Base-by-base conservation (phyloP, 345 rosid genomes). In the Brassica juncea region DNA sequence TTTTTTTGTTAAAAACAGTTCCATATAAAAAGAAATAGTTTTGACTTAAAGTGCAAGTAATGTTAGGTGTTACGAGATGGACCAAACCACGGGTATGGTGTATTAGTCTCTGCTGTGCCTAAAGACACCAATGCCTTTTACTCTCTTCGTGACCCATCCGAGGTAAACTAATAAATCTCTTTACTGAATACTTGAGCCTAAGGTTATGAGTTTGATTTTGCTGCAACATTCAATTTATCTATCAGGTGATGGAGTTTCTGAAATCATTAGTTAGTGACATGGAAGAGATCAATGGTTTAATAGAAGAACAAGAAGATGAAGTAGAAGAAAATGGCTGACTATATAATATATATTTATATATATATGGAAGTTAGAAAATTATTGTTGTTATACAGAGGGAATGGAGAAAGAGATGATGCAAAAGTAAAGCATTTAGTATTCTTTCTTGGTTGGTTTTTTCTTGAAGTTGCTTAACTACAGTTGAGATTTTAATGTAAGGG, bases 231-330 rank as follows among this genome's bases (percentile, higher is more conserved):
- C 7, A 7, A 25, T 71, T 34, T 32, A 37, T 54, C 2, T 12
- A 47, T 37, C 81, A 95, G 99, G 99, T 95, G 23, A 89, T 90
- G 98, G 92, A 90, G 91, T 90, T 93, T 81, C 92, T 95, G 31
- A 84, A 87, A 60, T 85, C 88, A 47, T 81, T 93, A 84, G 94
- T 81, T 93, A 84, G 94, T 85, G 75, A 70, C 6, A 23, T 95
- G 94, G 97, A 90, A 89, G 90, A 84, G 88, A 77, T 80, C 89
- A 19, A 52, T 73, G 66, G 66, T 23, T 79, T 61, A 54, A 9
- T 49, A 3, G 55, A n/a, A 54, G 59, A 28, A 28, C 31, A 28
- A 28, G 31, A 47, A 35, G 54, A 39, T 7, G 12, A 39, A 34
- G 71, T 35, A 55, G 72, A 68, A 68, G 63, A 55, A 71, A 55